Conservation (phyloP, 176 grass and related monocot genomes). For the Oropetium thomaeum region DNA sequence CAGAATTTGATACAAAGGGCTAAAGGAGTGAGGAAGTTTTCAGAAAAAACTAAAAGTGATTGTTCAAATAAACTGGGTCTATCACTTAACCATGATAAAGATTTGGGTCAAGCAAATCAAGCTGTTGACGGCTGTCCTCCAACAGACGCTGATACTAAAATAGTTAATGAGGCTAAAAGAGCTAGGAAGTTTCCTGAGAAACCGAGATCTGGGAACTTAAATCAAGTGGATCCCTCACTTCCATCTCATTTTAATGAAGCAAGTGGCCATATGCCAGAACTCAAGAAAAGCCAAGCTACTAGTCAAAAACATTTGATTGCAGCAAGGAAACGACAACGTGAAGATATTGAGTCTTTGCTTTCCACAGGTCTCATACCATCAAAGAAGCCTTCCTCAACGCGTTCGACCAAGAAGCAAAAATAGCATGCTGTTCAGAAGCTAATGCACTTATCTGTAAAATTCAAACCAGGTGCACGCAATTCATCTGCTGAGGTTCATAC, state of each 20-base stretch:
- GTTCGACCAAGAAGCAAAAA: conserved; percentile 38
- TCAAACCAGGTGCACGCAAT: conserved; percentile 8
- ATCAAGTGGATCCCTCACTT: conserved; percentile 31
- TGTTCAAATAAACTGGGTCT: conserved; percentile 35
- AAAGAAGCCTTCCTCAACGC: conserved; percentile 54
- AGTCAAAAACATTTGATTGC: conserved; percentile 52
- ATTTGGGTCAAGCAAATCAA: conserved; percentile 11
- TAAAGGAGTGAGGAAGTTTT: conserved; percentile 46
- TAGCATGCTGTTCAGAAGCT: conserved; percentile 32
- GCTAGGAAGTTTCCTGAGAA: conserved; percentile 49
- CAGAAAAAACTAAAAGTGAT: conserved; percentile 39
- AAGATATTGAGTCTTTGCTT: conserved; percentile 68
- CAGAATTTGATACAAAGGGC: conserved; percentile 48
- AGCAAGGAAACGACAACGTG: conserved; percentile 70
- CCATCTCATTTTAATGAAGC: conserved; percentile 33
- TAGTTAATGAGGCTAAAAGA: conserved; percentile 30
- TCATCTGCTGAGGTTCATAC: conserved; percentile 6
- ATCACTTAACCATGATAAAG: conserved; percentile 7
- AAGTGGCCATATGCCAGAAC: conserved; percentile 25
- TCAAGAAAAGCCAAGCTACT: conserved; percentile 34
- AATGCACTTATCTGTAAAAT: conserved; percentile 17
- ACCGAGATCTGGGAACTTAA: conserved; percentile 33
- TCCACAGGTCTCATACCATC: conserved; percentile 73
- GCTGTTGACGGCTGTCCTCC: conserved; percentile 18
- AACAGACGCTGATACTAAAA: conserved; percentile 41